Conservation (phyloP, 2,329 filamentous ascomycete species). For the Clonostachys solani region DNA sequence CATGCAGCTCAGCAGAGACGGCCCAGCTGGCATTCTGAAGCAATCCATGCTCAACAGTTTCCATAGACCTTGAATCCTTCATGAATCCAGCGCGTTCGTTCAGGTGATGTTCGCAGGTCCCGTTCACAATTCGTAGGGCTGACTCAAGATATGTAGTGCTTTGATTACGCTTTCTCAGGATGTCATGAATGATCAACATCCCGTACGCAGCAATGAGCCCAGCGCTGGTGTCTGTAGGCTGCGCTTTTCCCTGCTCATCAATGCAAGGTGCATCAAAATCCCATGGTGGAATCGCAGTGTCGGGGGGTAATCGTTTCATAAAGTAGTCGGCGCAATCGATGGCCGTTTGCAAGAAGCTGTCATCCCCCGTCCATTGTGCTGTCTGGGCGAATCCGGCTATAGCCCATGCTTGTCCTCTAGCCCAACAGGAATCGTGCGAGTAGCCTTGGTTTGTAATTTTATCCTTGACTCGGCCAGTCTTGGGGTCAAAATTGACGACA, state of each 20-base stretch:
- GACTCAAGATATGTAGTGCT: not conserved
- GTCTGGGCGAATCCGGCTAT: constrained; percentile 41
- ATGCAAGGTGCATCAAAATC: constrained; percentile 35
- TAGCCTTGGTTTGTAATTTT: constrained; percentile 44
- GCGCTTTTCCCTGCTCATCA: constrained; percentile 2
- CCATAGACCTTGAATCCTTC: constrained; percentile 2
- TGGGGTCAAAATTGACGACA: constrained; percentile 39
- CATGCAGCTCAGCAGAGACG: constrained; percentile 7
- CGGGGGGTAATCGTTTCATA: constrained; percentile 24
- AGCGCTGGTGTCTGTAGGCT: constrained; percentile 29
- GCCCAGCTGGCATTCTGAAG: constrained; percentile 1
- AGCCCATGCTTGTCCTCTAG: constrained; percentile 43
- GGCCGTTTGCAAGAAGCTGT: constrained; percentile 34
- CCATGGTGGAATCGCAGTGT: constrained; percentile 33
- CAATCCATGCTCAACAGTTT: constrained; percentile 14
- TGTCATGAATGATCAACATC: constrained; percentile 25
- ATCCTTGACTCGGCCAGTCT: constrained; percentile 27
- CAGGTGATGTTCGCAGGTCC: not conserved
- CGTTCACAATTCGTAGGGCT: constrained; percentile 1
- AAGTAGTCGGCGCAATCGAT: constrained; percentile 39
- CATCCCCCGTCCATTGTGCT: constrained; percentile 37
- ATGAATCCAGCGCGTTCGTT: not conserved
- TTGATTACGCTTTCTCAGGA: constrained; percentile 8
- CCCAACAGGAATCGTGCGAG: constrained; percentile 36
- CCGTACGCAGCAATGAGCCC: constrained; percentile 31